Conservation (phyloP, 148 eudicot genomes). For the Spergularia marina region DNA sequence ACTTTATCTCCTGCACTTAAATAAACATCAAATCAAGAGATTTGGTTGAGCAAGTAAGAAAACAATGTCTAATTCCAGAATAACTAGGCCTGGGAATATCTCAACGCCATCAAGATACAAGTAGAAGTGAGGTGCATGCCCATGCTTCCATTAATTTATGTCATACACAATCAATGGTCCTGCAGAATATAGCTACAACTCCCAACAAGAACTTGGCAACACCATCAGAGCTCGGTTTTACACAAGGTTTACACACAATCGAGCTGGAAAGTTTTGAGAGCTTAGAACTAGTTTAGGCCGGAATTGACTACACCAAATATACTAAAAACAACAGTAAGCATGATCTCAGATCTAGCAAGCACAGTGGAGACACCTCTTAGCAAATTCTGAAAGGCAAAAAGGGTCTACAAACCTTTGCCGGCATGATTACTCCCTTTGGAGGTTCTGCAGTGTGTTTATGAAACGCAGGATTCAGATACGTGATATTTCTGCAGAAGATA, state of each 20-base stretch:
- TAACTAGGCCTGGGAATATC: neutral
- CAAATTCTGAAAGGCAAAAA: neutral
- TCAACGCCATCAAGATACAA: neutral
- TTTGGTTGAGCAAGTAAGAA: neutral
- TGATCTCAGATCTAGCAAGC: neutral
- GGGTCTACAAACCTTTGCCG: constrained; percentile 57
- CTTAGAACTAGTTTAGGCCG: neutral
- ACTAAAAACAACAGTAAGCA: neutral
- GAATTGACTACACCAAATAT: neutral
- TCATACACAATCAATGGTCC: neutral
- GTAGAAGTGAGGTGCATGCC: neutral
- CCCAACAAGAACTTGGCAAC: neutral
- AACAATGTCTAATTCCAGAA: neutral
- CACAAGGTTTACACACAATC: neutral
- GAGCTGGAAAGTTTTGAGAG: neutral
- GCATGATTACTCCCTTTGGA: constrained; percentile 69
- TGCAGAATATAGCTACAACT: neutral
- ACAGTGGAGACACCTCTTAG: neutral
- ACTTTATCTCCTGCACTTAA: constrained; percentile 51
- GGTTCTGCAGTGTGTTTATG: constrained; percentile 72
- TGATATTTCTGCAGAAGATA: constrained; percentile 61
- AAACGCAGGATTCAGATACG: constrained; percentile 66
- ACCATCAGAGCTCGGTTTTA: neutral
- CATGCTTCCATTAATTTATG: neutral
- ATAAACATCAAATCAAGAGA: neutral